phyloP scores from a whole-genome alignment of 306 rosid species.

The Vicia sativa region DNA sequence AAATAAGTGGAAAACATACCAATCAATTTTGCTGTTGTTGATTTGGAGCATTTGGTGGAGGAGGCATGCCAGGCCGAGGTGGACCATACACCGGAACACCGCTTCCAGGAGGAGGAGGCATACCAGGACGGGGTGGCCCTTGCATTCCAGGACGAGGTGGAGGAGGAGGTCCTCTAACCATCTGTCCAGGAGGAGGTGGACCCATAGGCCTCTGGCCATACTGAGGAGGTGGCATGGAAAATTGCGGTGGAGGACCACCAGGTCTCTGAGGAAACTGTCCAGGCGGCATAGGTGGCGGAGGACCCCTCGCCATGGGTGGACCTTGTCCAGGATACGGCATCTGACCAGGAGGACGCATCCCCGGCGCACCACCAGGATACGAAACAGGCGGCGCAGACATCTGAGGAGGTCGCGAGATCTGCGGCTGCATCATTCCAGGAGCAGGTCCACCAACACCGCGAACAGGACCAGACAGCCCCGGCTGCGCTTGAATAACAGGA shows the following conservation, averaged over 20 bases:
- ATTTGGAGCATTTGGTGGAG: conserved; percentile 79
- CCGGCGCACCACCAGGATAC: conserved; percentile 67
- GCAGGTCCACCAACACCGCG: conserved; percentile 98
- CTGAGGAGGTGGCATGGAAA: conserved; percentile 62
- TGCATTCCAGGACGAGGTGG: conserved; percentile 87
- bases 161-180: conserved; percentile 92
- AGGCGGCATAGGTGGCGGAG: conserved; percentile 69
- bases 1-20: conserved; percentile 36
- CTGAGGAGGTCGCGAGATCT: conserved; percentile 82
- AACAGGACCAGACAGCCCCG: conserved; percentile 88
- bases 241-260: conserved; percentile 68
- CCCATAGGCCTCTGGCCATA: conserved; percentile 98
- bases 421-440: conserved; percentile 99
- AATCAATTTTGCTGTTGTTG: conserved; percentile 62
- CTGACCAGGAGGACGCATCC: conserved; percentile 78
- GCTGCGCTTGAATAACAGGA: conserved; percentile 84
- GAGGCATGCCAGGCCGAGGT: conserved; percentile 86
- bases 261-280: conserved; percentile 71
- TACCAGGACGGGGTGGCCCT: conserved; percentile 81
- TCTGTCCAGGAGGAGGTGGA: conserved; percentile 94
- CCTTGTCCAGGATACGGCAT: conserved; percentile 70
- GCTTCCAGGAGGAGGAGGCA: conserved; percentile 94
- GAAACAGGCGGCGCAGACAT: conserved; percentile 72
- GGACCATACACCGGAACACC: conserved; percentile 79
- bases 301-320: conserved; percentile 64